phyloP scores from a whole-genome alignment of 192 early-diverging fungal genomes.

The Backusella sp. region DNA sequence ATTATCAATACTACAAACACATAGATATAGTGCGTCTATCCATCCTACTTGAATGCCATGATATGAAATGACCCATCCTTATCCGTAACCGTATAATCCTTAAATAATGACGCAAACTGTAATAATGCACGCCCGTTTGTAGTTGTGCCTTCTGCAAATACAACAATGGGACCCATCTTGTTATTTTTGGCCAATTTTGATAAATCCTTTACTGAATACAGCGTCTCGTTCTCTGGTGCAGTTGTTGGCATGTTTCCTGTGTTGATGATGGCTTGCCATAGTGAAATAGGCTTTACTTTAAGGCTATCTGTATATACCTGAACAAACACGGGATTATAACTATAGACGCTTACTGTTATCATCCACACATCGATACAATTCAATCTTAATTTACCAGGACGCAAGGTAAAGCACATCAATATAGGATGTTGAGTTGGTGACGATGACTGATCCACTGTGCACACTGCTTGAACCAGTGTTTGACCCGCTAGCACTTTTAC shows the following conservation, averaged over 20 bases:
- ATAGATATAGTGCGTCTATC: background rate
- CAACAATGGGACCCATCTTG: slow-evolving; percentile 52
- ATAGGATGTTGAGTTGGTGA: slow-evolving; percentile 83
- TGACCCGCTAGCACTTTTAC: slow-evolving; percentile 23
- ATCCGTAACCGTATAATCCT: slow-evolving; percentile 55
- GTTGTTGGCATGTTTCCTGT: slow-evolving; percentile 43
- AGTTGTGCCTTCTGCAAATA: slow-evolving; percentile 82
- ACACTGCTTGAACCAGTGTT: slow-evolving; percentile 29
- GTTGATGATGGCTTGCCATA: slow-evolving; percentile 54
- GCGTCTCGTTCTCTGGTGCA: slow-evolving; percentile 14
- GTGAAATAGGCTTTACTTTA: slow-evolving; percentile 46
- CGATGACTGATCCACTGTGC: slow-evolving; percentile 70
- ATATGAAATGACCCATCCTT: slow-evolving; percentile 56
- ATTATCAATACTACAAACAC: slow-evolving; percentile 32
- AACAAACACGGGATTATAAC: slow-evolving; percentile 63
- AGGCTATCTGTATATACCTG: slow-evolving; percentile 48
- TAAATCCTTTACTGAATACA: slow-evolving; percentile 44
- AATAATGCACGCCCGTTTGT: slow-evolving; percentile 85
- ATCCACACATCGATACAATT: background rate
- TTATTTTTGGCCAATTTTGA: slow-evolving; percentile 37
- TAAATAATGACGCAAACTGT: slow-evolving; percentile 73
- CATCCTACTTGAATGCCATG: slow-evolving; percentile 55
- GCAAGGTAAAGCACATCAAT: slow-evolving; percentile 77
- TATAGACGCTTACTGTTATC: slow-evolving; percentile 19
- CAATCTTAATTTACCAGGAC: slow-evolving; percentile 52